These are phyloP conservation scores for Verticillium nubilum DNA, from an alignment of 2,329 filamentous ascomycete genomes.

Conservation along the genomic window DNA sequence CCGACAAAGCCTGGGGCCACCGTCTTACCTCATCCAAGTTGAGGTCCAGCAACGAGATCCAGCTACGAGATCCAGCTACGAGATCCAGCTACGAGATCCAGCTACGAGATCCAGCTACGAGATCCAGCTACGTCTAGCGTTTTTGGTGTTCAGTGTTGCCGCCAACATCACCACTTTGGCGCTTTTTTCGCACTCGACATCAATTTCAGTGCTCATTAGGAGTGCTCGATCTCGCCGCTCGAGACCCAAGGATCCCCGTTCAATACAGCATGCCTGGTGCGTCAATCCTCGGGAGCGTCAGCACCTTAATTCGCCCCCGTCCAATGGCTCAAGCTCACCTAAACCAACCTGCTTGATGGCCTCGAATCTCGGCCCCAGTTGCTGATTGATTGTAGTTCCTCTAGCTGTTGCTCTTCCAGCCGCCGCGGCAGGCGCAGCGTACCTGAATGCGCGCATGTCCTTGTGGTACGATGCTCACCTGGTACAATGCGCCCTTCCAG, in stretches of 20 bases:
- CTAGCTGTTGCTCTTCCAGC: slow-evolving; percentile 53
- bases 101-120: background rate
- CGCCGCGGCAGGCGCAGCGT: slow-evolving; percentile 63
- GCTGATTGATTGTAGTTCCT: slow-evolving; percentile 36
- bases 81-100: too few relatives aligned
- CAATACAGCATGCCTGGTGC: background rate
- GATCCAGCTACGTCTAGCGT: background rate
- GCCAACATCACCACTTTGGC: background rate
- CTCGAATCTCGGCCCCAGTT: background rate
- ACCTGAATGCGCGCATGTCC: slow-evolving; percentile 67
- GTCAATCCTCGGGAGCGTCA: background rate
- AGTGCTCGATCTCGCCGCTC: background rate
- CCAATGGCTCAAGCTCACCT: background rate
- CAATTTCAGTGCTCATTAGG: background rate
- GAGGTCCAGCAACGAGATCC: background rate
- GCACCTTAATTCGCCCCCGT: background rate
- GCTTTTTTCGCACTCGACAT: background rate
- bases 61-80: background rate
- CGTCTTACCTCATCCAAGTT: background rate
- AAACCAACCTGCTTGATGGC: background rate
- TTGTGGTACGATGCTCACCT: slow-evolving; percentile 62
- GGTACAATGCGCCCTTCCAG: slow-evolving; percentile 47
- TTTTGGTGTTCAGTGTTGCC: background rate
- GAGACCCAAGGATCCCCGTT: background rate
- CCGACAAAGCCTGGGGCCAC: background rate